Evolutionary conservation across 805 yeast species (phyloP), one percentile per base, ranked within the genome.

Genomic region (Pichia pseudocactophila): DNA sequence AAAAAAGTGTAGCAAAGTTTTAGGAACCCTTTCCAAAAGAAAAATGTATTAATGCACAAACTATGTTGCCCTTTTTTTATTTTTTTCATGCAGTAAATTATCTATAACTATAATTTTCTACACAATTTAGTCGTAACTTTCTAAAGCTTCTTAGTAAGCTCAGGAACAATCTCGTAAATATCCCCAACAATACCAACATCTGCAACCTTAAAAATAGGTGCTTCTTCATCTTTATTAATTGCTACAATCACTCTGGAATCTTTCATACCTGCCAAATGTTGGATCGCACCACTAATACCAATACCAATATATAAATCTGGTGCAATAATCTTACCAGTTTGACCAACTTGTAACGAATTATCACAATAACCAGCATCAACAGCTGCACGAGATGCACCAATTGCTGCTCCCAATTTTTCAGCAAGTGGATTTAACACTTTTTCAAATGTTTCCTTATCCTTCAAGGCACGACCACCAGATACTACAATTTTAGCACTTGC

Each of bases 211-310:
- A 87, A 89, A 39, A 90, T 87, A 2, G 98, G 94, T 9, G 96
- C 88, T 47, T 90, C 97, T 43, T 83, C 85, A 62, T 89, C 96
- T 65, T 86, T 90, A 66, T 90, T 90, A 47, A 90, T 85, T 32
- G 96, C 96, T 27, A 88, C 97, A 61, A 90, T 87, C 30, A 80
- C 78, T 68, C 88, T 90, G 34, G 96, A 76, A 60, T 90, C 97
- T 65, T 89, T 90, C 97, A 90, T 90, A 50, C 98, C 98, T 2
- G 98, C 98, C 56, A 92, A 69, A 66, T 90, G 98, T 68, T 90
- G 98, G 57, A 90, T 90, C 27, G 98, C 98, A 48, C 98, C 98
- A 17, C 95, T 83, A 44, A 92, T 77, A 50, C 98, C 98, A 34
- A 89, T 79, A 3, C 97, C 97, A 36, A 92, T 65, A 61, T 92